phyloP scores from a whole-genome alignment of 768 basidiomycete genomes.

The Leucosporidium creatinivorum region DNA sequence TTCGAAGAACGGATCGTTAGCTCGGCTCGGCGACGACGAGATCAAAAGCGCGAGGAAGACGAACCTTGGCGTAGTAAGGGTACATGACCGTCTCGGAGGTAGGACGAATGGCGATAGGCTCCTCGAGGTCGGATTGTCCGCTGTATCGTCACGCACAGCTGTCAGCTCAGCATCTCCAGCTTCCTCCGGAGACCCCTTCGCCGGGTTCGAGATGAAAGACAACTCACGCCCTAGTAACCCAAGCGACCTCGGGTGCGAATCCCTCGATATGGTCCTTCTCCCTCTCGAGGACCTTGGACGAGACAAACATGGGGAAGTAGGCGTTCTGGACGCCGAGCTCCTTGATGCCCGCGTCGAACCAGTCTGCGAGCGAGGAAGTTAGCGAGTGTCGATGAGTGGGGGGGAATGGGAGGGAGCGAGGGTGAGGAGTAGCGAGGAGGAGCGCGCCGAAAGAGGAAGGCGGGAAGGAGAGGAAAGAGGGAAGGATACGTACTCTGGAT shows the following conservation, averaged over 20 bases:
- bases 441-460: not conserved
- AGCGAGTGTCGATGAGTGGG: too few relatives aligned
- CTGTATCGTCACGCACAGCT: slow-evolving; percentile 44
- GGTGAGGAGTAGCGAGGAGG: not conserved
- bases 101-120: slow-evolving; percentile 94
- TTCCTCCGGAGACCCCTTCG: too few relatives aligned
- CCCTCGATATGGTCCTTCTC: slow-evolving; percentile 99
- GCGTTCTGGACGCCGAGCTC: slow-evolving; percentile 92
- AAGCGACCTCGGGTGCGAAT: slow-evolving; percentile 99
- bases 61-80: slow-evolving; percentile 84
- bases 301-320: slow-evolving; percentile 99
- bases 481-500: slow-evolving; percentile 63
- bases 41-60: not conserved
- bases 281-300: slow-evolving; percentile 78
- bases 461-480: not conserved
- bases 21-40: not conserved
- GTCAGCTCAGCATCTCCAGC: too few relatives aligned
- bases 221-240: slow-evolving; percentile 91
- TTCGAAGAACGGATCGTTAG: not conserved
- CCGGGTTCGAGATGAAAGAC: too few relatives aligned
- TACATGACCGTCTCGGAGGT: slow-evolving; percentile 99
- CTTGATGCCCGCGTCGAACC: slow-evolving; percentile 85
- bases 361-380: slow-evolving; percentile 49
- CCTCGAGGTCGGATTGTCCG: slow-evolving; percentile 86
- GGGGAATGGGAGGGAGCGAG: not conserved